A percentile compares a stretch with the other conserved stretches of the same genome.
phyloP scores from a whole-genome alignment of 345 rosid genomes.

The Rubroshorea leprosula region DNA sequence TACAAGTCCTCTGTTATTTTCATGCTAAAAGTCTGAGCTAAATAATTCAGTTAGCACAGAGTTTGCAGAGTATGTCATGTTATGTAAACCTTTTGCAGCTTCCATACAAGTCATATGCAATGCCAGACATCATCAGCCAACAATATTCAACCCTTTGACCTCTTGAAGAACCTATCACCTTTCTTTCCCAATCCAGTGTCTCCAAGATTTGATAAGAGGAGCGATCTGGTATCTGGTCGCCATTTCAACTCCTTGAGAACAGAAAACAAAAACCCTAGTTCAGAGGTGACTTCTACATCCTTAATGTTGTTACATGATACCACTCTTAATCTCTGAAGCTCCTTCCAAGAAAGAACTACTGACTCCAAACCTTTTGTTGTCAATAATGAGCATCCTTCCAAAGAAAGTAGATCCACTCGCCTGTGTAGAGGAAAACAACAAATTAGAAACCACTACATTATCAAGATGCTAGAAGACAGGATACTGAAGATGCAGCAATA shows the following conservation, averaged over 20 bases:
- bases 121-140: background rate
- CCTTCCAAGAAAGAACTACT: slow-evolving; percentile 44
- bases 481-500: background rate
- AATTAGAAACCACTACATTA: background rate
- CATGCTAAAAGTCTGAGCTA: background rate
- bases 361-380: slow-evolving; percentile 53
- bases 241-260: slow-evolving; percentile 58
- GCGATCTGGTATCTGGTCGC: slow-evolving; percentile 58
- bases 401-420: slow-evolving; percentile 44
- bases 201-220: slow-evolving; percentile 38
- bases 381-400: slow-evolving; percentile 56
- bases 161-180: slow-evolving; percentile 45
- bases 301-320: slow-evolving; percentile 47
- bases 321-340: slow-evolving; percentile 45
- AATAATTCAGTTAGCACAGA: background rate
- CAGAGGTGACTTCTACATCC: slow-evolving; percentile 45
- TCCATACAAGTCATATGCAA: too few species aligned
- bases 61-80: too few species aligned
- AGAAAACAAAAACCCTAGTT: slow-evolving; percentile 47
- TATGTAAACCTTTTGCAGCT: too few species aligned
- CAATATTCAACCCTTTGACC: slow-evolving; percentile 27
- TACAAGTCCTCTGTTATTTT: background rate
- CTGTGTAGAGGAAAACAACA: slow-evolving; percentile 17
- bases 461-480: background rate
- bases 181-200: slow-evolving; percentile 53